Evolutionary conservation across 331 rosid species (phyloP), one percentile per base, ranked within the genome.

Genomic region (Rhamnella rubrinervis): DNA sequence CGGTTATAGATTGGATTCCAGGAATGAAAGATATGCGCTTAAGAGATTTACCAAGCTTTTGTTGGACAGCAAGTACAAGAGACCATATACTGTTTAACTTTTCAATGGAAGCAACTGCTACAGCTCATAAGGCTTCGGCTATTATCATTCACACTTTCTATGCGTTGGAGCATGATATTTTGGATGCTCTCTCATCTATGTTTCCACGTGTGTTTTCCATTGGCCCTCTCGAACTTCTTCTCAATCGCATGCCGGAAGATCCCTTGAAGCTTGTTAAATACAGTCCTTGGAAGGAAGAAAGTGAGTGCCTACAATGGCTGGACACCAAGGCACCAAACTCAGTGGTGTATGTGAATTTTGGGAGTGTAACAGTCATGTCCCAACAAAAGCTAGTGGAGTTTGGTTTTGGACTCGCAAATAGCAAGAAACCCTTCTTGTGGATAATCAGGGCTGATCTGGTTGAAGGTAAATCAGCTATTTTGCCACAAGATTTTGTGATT

Each of bases 1-100:
- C 66, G 0, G 57, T 66, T 59, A 39, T 83, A 55, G 81, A 83
- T 11, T 80, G 86, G 85, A 74, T 84, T 74, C 82, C 76, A 4
- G 83, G 88, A 12, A 16, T 83, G 75, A 19, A 74, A 25, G 66
- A 78, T 8, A 65, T 84, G 6, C 75, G 73, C 23, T 18, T 83
- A 15, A 86, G 62, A 52, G 91, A 84, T 35, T 52, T 84, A 1
- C 65, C 75, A 19, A 64, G 7, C 19, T 65, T 68, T 40, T 1
- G 74, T 6, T 40, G 77, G 25, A 74, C 76, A 0, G 79, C 67
- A 12, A 58, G 84, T 63, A 70, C 63, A 4, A 76, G 78, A 16
- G 86, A 81, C 53, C 1, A 39, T 0, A 13, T 65, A 61, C 0
- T 86, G 1, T 11, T 40, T 40, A 11, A 66, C 1, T 73, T 66